Evolutionary conservation across 2,329 filamentous ascomycete genomes (phyloP).

Genomic region (Aureobasidium leucospermi): DNA sequence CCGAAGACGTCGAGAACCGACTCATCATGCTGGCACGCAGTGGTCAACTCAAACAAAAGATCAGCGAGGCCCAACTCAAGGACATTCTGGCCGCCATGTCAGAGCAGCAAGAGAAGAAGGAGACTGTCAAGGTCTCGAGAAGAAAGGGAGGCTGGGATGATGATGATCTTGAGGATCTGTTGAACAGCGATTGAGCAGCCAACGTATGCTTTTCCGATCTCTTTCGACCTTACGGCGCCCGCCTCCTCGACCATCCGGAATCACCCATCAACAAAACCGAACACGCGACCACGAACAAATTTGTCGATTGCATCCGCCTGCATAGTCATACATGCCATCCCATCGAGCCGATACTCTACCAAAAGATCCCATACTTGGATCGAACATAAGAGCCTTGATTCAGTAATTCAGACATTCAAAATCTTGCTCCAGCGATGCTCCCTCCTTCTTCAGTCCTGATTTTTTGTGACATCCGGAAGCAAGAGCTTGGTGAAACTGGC

Average conservation of each 20-base stretch:
- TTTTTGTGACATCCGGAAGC: too few relatives aligned
- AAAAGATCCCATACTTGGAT: neutral
- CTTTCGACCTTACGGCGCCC: neutral
- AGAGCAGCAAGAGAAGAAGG: conserved; percentile 61
- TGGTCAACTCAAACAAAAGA: conserved; percentile 78
- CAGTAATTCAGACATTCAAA: neutral
- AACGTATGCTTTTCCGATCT: neutral
- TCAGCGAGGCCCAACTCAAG: conserved; percentile 90
- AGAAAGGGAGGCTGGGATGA: conserved; percentile 81
- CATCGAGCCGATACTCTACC: neutral
- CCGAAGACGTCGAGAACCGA: conserved; percentile 82
- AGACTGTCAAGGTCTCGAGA: conserved; percentile 80
- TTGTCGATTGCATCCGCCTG: neutral
- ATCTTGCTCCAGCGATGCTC: too few relatives aligned
- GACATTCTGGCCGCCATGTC: conserved; percentile 79
- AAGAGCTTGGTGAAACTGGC: too few relatives aligned
- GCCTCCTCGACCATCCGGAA: neutral
- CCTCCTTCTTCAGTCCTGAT: too few relatives aligned
- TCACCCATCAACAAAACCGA: neutral
- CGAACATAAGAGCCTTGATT: neutral
- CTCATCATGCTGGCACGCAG: conserved; percentile 85
- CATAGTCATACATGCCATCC: neutral
- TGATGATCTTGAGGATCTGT: conserved; percentile 64
- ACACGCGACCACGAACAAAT: neutral
- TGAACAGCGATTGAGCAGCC: conserved; percentile 42